Evolutionary conservation across 176 grass and related monocot species (phyloP).

Genomic region (Sorghum bicolor): DNA sequence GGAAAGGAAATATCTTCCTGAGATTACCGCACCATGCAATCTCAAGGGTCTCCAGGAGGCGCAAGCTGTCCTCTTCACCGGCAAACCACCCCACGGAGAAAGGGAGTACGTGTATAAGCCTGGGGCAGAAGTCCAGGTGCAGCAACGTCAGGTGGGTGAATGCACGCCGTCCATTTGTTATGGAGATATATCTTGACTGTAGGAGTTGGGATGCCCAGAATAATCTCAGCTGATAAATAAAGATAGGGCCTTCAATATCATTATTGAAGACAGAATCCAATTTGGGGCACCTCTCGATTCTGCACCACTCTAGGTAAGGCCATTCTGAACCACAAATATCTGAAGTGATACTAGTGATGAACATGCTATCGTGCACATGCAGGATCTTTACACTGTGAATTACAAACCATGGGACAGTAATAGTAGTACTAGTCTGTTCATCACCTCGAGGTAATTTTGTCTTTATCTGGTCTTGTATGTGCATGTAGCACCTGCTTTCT

Average conservation of each 20-base stretch:
- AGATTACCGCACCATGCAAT: not conserved
- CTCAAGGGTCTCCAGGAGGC: not conserved
- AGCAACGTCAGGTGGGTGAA: not conserved
- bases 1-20: not conserved
- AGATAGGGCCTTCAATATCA: accelerated
- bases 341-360: not conserved
- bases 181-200: not conserved
- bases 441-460: not conserved
- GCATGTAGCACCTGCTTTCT: not conserved
- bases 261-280: not conserved
- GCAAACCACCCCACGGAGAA: accelerated
- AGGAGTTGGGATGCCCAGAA: constrained; percentile 14
- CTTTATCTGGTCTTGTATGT: not conserved
- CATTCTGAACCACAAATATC: not conserved
- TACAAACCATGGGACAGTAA: not conserved
- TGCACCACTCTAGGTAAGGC: not conserved
- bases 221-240: not conserved
- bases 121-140: not conserved
- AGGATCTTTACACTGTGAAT: accelerated
- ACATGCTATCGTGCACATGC: not conserved
- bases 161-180: accelerated
- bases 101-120: not conserved
- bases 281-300: constrained; percentile 13
- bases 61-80: too few species aligned
- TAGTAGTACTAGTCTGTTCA: not conserved